Evolutionary conservation across 1,284 basidiomycete genomes (phyloP).

Genomic region (Amylostereum areolatum): DNA sequence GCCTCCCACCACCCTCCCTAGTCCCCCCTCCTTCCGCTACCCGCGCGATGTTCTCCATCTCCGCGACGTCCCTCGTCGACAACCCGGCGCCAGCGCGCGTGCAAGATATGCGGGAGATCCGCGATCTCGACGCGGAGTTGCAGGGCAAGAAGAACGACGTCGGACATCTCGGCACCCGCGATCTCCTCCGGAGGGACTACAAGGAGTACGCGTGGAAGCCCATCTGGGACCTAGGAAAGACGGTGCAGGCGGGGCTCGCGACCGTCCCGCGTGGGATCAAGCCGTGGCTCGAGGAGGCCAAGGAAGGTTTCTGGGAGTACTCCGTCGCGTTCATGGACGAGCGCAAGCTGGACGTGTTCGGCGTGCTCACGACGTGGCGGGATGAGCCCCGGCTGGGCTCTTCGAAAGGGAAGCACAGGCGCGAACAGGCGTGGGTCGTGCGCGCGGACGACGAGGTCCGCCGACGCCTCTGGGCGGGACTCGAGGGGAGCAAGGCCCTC

Average conservation of each 20-base stretch:
- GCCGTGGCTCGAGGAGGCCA: slow-evolving; percentile 36
- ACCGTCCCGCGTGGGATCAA: slow-evolving; percentile 72
- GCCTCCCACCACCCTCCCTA: slow-evolving; percentile 21
- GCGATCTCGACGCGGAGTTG: slow-evolving; percentile 47
- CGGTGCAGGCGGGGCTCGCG: slow-evolving; percentile 59
- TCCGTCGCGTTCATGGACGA: slow-evolving; percentile 62
- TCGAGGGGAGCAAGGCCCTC: slow-evolving; percentile 53
- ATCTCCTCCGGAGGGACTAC: slow-evolving; percentile 88
- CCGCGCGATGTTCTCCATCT: background rate
- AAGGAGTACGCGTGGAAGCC: slow-evolving; percentile 72
- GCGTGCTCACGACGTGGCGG: slow-evolving; percentile 70
- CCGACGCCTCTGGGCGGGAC: slow-evolving; percentile 40
- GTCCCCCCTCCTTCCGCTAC: background rate
- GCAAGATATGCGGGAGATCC: slow-evolving; percentile 34
- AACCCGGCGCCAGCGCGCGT: slow-evolving; percentile 18
- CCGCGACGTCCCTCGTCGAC: background rate
- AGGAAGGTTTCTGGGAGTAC: slow-evolving; percentile 39
- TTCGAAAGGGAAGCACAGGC: slow-evolving; percentile 51
- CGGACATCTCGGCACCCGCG: slow-evolving; percentile 60
- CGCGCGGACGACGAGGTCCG: slow-evolving; percentile 27
- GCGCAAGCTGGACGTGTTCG: slow-evolving; percentile 58
- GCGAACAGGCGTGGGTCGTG: slow-evolving; percentile 69
- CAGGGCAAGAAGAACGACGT: slow-evolving; percentile 63
- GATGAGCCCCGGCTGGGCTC: slow-evolving; percentile 29
- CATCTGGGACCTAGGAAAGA: slow-evolving; percentile 28